phyloP scores from a whole-genome alignment of 371 early-diverging fungal species.

The Lichtheimia ornata region DNA sequence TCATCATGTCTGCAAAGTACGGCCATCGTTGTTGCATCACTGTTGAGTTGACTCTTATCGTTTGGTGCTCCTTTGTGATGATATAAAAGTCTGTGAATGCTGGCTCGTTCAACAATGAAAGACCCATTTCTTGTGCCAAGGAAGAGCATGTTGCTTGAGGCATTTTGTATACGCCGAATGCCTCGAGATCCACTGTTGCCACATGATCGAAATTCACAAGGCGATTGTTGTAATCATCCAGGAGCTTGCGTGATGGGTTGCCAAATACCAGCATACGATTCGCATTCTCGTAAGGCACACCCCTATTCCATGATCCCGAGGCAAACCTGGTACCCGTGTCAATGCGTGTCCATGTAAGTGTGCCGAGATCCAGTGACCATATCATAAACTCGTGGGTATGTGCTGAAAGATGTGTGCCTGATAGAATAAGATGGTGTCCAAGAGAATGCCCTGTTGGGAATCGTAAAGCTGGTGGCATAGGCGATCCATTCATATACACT shows the following conservation, averaged over 20 bases:
- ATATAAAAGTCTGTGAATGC: constrained; percentile 57
- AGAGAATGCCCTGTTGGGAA: constrained; percentile 72
- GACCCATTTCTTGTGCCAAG: constrained; percentile 48
- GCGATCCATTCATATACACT: constrained; percentile 58
- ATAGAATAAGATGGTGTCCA: constrained; percentile 69
- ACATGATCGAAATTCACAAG: constrained; percentile 60
- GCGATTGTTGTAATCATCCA: constrained; percentile 73
- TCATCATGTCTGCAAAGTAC: constrained; percentile 49
- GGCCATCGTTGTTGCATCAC: constrained; percentile 69
- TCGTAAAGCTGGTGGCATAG: constrained; percentile 74
- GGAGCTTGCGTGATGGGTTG: constrained; percentile 59
- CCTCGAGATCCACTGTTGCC: constrained; percentile 60
- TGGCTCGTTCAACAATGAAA: constrained; percentile 54
- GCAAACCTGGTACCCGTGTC: constrained; percentile 64
- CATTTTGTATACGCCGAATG: constrained; percentile 55
- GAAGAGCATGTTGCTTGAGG: constrained; percentile 36
- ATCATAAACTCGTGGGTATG: constrained; percentile 65
- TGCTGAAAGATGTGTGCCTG: constrained; percentile 70
- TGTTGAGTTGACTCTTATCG: constrained; percentile 57
- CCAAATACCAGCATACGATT: constrained; percentile 71
- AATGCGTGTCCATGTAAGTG: constrained; percentile 67
- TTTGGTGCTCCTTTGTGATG: constrained; percentile 54
- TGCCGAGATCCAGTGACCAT: constrained; percentile 70
- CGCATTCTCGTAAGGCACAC: constrained; percentile 55
- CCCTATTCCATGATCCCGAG: constrained; percentile 80